A percentile compares a stretch with the other conserved stretches of the same genome.
Evolutionary conservation across 2,329 filamentous ascomycete genomes (phyloP).

Genomic region (Aureobasidium sp.): DNA sequence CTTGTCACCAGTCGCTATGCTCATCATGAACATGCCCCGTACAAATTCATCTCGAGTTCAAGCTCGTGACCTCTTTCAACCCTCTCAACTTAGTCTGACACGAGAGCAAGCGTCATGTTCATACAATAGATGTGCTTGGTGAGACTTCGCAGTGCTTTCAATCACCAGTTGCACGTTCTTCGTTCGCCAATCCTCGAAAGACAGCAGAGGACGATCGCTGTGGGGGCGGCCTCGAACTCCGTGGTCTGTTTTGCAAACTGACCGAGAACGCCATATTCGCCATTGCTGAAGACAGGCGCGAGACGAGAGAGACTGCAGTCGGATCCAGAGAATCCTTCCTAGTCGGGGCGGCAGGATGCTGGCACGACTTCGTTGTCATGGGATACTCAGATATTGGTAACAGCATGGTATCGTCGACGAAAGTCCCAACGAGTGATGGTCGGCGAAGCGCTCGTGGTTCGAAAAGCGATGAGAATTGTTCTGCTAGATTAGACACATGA

Average conservation of each 20-base stretch:
- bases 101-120: too few species aligned
- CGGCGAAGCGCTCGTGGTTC: neutral
- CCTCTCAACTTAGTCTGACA: neutral
- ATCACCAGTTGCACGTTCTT: conserved; percentile 5
- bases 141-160: neutral
- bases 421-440: neutral
- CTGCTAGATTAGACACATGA: neutral
- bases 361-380: too few species aligned
- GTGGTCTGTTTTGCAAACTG: neutral
- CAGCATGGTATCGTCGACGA: neutral
- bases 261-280: neutral
- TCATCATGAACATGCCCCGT: too few species aligned
- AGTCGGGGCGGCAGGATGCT: too few species aligned
- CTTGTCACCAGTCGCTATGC: too few species aligned
- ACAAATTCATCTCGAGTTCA: neutral
- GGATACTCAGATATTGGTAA: neutral
- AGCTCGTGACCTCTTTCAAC: neutral
- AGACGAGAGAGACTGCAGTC: neutral
- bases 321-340: neutral
- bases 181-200: neutral
- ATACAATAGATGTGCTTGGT: too few species aligned
- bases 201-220: conserved; percentile 6
- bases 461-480: neutral
- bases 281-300: neutral
- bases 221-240: neutral